Evolutionary conservation across 1,139 yeast species (phyloP), one percentile per base, ranked within the genome.

Genomic region (Lodderomyces jiufengensis): DNA sequence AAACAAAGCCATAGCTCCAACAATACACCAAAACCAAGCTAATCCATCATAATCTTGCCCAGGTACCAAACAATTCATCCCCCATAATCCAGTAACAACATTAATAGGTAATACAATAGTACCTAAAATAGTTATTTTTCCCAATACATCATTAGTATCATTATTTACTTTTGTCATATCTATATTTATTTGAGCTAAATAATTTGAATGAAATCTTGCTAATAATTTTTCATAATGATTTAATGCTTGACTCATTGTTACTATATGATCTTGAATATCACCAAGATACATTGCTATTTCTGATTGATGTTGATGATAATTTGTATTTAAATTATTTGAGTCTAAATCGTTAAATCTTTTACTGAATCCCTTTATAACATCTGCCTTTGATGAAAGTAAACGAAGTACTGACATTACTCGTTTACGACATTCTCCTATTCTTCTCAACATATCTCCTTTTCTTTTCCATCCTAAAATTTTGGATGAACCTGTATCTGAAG

Each of bases 121-220:
- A 72, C 98, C 98, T 44, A 92, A 65, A 29, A 92, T 83, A 5
- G 97, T 87, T 39, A 92, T 86, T 55, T 90, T 86, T 3, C 97
- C 95, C 52, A 92, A 73, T 3, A 90, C 96, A 54, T 92, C 97
- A 57, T 92, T 92, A 74, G 95, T 90, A 50, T 90, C 97, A 52
- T 92, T 92, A 60, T 90, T 92, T n/a, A 88, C 96, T 56, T 83
- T 81, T 6, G 97, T 92, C 97, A 90, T 88, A 55, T 92, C 97
- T 46, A 94, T 90, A 57, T 90, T 92, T 54, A 92, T 84, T 55
- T 92, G 98, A 1, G 98, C 98, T 52, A 92, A 71, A 57, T 92
- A 92, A 57, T 92, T 92, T 13, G 96, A 84, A 59, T 92, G 98
- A 33, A 94, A 84, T 40, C 98, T 71, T 2, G 97, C 95, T 40